Evolutionary conservation across 2,329 filamentous ascomycete species (phyloP), one percentile per base, ranked within the genome.

Genomic region (Beauveria sp.): DNA sequence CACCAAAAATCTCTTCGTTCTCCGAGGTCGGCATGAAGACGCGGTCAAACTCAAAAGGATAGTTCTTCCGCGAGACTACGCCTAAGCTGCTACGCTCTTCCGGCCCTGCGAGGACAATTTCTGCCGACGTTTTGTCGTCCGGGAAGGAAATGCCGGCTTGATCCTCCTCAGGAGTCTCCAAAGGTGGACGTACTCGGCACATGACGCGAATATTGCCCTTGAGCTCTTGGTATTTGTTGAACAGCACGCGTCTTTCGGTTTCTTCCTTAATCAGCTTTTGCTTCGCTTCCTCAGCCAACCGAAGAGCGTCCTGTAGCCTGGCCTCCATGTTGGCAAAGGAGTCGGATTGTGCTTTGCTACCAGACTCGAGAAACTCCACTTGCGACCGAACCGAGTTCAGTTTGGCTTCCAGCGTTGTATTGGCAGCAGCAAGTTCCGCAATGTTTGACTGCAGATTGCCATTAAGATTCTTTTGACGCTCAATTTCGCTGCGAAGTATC

Each of bases 131-230:
- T 63, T 91, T 90, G 18, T 89, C 84, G 41, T 97, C 79, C 0
- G 93, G 92, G 66, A 91, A 96, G 2, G 83, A 80, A 65, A 97
- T 90, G 55, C 84, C 83, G 3, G 93, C 91, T 14, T 84, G 79
- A 26, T 86, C 80, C 7, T 86, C 86, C 61, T 89, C 87, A 0
- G 77, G 73, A 0, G 73, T 67, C 26, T 79, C 79, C 24, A 89
- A 78, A 0, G 88, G 79, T 1, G 94, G 94, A 46, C 96, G 88
- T 30, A 97, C 93, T 71, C 94, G 87, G 70, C 93, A 97, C 85
- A 99, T 99, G 66, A 99, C 94, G 22, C 94, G 89, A 69, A 99
- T 99, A 71, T 99, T 99, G 68, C 94, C 94, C 73, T 96, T 97
- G 63, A 99, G 84, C 70, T 99, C 94, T 72, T 99, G 92, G 52